A percentile compares a stretch with the other conserved stretches of the same genome.
phyloP scores from a whole-genome alignment of 176 grass and related monocot species.

The Coix lacrymajobi region DNA sequence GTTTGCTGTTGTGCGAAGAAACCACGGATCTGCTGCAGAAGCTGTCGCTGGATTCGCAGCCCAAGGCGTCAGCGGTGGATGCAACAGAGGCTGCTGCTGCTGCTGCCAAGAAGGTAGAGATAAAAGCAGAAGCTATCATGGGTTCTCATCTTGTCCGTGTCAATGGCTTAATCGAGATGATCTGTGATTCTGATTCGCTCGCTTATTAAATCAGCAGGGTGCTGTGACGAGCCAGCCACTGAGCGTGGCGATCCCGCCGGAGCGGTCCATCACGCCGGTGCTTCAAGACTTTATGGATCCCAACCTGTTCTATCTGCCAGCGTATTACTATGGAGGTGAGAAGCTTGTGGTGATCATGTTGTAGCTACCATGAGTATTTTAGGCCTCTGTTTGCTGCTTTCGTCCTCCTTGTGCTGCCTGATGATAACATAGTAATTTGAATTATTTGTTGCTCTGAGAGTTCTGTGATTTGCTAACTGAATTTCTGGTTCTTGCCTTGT shows the following conservation, averaged over 20 bases:
- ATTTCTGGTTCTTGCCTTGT: background rate
- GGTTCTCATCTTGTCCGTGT: background rate
- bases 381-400: background rate
- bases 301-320: conserved; percentile 60
- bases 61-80: conserved; percentile 39
- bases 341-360: background rate
- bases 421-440: background rate
- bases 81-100: conserved; percentile 23
- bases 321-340: conserved; percentile 86
- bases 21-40: conserved; percentile 83
- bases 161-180: conserved; percentile 10
- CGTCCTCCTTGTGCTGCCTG: background rate
- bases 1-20: conserved; percentile 35
- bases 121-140: background rate
- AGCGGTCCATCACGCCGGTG: conserved; percentile 65
- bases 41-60: conserved; percentile 55
- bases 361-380: background rate
- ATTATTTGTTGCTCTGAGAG: background rate
- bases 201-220: conserved; percentile 14
- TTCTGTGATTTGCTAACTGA: background rate
- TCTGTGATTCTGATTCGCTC: background rate
- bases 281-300: conserved; percentile 87
- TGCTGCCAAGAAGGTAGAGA: conserved; percentile 38
- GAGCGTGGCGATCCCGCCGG: conserved; percentile 44
- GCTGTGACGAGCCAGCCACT: conserved; percentile 50